A percentile compares a stretch with the other conserved stretches of the same genome.
Conservation (phyloP, 164 flowering plant genomes). For the Kingdonia uniflora region DNA sequence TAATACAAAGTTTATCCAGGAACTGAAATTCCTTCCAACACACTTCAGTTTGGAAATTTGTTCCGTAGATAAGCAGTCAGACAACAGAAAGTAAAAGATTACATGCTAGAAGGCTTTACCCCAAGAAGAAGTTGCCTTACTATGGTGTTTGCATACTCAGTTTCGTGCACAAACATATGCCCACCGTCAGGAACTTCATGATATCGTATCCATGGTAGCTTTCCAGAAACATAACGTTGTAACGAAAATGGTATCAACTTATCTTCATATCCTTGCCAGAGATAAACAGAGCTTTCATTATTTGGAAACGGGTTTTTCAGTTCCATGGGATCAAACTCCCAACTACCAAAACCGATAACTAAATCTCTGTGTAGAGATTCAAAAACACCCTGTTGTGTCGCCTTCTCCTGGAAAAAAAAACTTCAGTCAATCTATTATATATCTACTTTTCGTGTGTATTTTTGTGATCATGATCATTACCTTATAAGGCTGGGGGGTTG, state of each 20-base stretch:
- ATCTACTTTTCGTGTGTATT: background rate
- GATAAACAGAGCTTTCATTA: constrained; percentile 53
- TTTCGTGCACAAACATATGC: constrained; percentile 36
- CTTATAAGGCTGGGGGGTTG: constrained; percentile 5
- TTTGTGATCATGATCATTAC: background rate
- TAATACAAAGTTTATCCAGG: no score
- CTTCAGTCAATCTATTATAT: background rate
- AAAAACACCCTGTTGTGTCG: constrained; percentile 57
- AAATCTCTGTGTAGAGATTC: constrained; percentile 45
- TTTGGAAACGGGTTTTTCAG: constrained; percentile 50
- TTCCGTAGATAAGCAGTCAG: no score
- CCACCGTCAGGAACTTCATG: constrained; percentile 58
- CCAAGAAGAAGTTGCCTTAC: constrained; percentile 16
- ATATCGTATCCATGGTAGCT: constrained; percentile 63
- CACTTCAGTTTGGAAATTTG: no score
- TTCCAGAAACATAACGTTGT: constrained; percentile 40
- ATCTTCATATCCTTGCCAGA: constrained; percentile 77
- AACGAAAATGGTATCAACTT: constrained; percentile 36
- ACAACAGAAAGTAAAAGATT: no score
- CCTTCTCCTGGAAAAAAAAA: constrained; percentile 42
- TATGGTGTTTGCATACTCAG: constrained; percentile 21
- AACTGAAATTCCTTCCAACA: no score
- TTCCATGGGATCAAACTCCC: constrained; percentile 64
- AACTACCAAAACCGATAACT: constrained; percentile 53
- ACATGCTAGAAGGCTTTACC: constrained; percentile 1